These are phyloP conservation scores for Asterophora parasitica DNA, from an alignment of 768 basidiomycete genomes.

Conservation along the genomic window DNA sequence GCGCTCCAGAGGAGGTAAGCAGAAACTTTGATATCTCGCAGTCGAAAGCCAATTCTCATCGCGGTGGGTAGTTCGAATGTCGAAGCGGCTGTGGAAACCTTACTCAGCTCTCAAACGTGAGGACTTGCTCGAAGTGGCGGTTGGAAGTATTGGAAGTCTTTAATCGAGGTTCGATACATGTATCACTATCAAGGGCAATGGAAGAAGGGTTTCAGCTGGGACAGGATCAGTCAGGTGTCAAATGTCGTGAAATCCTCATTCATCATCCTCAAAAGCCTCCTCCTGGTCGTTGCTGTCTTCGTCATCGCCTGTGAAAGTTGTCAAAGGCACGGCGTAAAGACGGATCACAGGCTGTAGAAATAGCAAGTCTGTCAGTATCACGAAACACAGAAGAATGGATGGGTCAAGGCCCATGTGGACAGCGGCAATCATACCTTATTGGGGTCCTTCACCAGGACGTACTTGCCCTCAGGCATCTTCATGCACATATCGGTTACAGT, in stretches of 20 bases:
- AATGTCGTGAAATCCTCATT: slow-evolving; percentile 20
- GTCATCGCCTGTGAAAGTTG: slow-evolving; percentile 80
- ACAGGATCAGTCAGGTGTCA: slow-evolving; percentile 21
- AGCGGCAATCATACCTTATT: slow-evolving; percentile 65
- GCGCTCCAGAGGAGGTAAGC: slow-evolving; percentile 80
- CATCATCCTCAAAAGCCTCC: slow-evolving; percentile 36
- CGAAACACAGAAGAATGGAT: slow-evolving; percentile 7
- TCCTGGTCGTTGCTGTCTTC: slow-evolving; percentile 33
- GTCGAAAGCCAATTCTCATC: slow-evolving; percentile 5
- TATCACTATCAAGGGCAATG: slow-evolving; percentile 13
- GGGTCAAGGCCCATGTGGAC: slow-evolving; percentile 1
- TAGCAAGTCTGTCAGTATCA: slow-evolving; percentile 12
- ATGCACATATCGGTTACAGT: slow-evolving; percentile 91
- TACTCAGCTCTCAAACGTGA: slow-evolving; percentile 50
- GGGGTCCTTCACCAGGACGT: slow-evolving; percentile 95
- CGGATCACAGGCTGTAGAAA: slow-evolving; percentile 80
- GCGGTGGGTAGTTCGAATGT: slow-evolving; percentile 55
- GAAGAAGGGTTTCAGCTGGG: slow-evolving; percentile 12
- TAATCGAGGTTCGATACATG: slow-evolving; percentile 12
- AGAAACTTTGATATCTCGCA: slow-evolving; percentile 11
- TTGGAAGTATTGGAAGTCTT: too few relatives aligned
- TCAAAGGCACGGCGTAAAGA: slow-evolving; percentile 86
- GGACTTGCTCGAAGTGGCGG: slow-evolving; percentile 13
- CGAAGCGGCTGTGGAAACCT: slow-evolving; percentile 77
- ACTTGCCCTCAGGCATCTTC: slow-evolving; percentile 98